Evolutionary conservation across 768 basidiomycete genomes (phyloP), one percentile per base, ranked within the genome.

Genomic region (Pisolithus tinctorius): DNA sequence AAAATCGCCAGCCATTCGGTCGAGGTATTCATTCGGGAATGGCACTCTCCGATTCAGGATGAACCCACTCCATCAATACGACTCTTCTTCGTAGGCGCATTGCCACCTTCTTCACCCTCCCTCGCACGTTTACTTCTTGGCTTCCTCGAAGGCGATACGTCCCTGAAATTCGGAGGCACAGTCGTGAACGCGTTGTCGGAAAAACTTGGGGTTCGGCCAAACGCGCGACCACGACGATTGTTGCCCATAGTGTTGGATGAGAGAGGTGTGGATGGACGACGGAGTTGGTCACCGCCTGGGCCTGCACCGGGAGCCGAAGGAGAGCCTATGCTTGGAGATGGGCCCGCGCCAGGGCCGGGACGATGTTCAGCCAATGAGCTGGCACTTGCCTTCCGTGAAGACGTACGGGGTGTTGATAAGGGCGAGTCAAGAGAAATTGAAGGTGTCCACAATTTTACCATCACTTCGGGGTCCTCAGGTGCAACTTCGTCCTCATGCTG

Each of bases 171-270:
- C 13, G 65, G 62, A 1, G 73, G 60, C 6, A 81, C 77, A 0
- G 75, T 73, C 30, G 72, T 79, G 30, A 81, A 81, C 45, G 61
- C 62, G 52, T 79, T 81, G 47, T 74, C 55, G 2, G 55, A 65
- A 46, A 58, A 68, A 56, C 52, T 69, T 48, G 59, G 61, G 49
- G 58, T 71, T 65, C 45, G 58, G 1, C 37, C 59, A 53, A 50
- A 23, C 60, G 57, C 1, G 58, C 71, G 53, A 49, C 57, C 36
- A 6, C 43, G 16, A 2, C 44, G 37, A 14, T 14, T 27, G 2
- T 27, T 16, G 26, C 36, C 54, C 4, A 20, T 14, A 4, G 34
- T 14, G 34, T 34, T 34, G 34, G 34, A 34, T 34, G 34, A 2
- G 13, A 34, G 41, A 37, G 20, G 13, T 29, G 45, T 47, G 11